Evolutionary conservation across 306 rosid genomes (phyloP), one percentile per base, ranked within the genome.

Genomic region (Pyrus pyrifolia): DNA sequence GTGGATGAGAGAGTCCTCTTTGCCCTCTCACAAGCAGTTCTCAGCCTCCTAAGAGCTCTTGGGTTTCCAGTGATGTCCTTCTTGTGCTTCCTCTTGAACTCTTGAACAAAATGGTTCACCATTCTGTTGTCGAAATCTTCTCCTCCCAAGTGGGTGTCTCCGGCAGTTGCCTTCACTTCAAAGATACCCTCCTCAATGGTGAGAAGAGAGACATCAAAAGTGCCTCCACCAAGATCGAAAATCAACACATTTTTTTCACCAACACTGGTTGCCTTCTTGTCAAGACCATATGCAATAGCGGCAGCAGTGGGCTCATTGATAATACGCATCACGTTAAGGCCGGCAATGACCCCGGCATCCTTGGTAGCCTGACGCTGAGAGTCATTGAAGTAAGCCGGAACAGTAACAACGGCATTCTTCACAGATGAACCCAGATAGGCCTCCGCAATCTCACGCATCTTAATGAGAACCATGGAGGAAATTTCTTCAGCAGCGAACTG

Each of bases 391-490:
- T 93, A 93, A 2, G 96, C 96, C 0, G 98, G 98, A 1, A 93
- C 96, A 0, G 96, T 90, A 4, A 93, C 96, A 8, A 90, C 96
- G 0, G 91, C 98, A 18, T 93, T 93, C 89, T 93, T 93, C 3
- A 91, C 66, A 0, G 86, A 69, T 1, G 76, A 40, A 0, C 96
- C 96, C 17, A 93, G 95, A 71, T 77, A 93, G 55, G 98, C 96
- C 81, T 93, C 96, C 0, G 93, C 95, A 45, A 93, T 88, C 88
- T 93, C 98, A 23, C 98, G 78, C 98, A 93, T 93, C 89, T 93
- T 93, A 0, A 66, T 81, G 2, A 89, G 83, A 44, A 91, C 91
- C 96, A 90, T 90, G 2, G 96, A 90, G 0, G 96, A 90, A 46
- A 88, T 84, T 67, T 90, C 96, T 78, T 90, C 96, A 2, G 93